Conservation (phyloP, 2,329 filamentous ascomycete species). For the Stachybotrys chlorohalonatus region DNA sequence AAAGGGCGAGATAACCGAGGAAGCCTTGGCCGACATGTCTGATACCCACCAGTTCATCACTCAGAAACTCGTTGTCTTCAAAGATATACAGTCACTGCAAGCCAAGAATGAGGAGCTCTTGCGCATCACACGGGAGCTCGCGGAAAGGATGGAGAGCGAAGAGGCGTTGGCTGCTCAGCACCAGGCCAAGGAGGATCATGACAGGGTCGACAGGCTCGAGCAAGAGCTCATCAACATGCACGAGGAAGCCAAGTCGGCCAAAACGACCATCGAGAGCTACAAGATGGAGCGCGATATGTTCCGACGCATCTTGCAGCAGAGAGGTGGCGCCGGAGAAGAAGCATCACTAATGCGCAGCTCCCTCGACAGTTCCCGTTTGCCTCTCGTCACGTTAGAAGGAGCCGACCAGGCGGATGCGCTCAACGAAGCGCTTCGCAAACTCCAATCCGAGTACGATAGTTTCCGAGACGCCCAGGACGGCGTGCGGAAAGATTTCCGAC, state of each 20-base stretch:
- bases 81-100: slow-evolving; percentile 74
- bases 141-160: slow-evolving; percentile 83
- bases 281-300: slow-evolving; percentile 97
- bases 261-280: slow-evolving; percentile 81
- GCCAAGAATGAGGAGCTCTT: slow-evolving; percentile 81
- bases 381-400: slow-evolving; percentile 50
- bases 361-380: slow-evolving; percentile 44
- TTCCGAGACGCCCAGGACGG: slow-evolving; percentile 79
- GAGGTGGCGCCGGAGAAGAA: slow-evolving; percentile 51
- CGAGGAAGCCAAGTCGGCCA: slow-evolving; percentile 76
- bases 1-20: slow-evolving; percentile 63
- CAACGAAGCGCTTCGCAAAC: slow-evolving; percentile 70
- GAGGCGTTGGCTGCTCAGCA: slow-evolving; percentile 64
- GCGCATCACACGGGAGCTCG: slow-evolving; percentile 73
- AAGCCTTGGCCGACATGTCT: slow-evolving; percentile 63
- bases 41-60: slow-evolving; percentile 86
- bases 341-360: slow-evolving; percentile 65
- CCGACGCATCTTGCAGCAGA: slow-evolving; percentile 80
- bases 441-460: slow-evolving; percentile 82
- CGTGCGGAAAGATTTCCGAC: slow-evolving; percentile 72
- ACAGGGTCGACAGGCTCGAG: slow-evolving; percentile 65
- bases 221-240: slow-evolving; percentile 66
- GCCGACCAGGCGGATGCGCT: slow-evolving; percentile 51
- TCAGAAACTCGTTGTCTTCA: slow-evolving; percentile 82
- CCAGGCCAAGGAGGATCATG: slow-evolving; percentile 53